Evolutionary conservation across 495 filamentous ascomycete species (phyloP).

Genomic region (Pseudomonodictys pantanalensis): DNA sequence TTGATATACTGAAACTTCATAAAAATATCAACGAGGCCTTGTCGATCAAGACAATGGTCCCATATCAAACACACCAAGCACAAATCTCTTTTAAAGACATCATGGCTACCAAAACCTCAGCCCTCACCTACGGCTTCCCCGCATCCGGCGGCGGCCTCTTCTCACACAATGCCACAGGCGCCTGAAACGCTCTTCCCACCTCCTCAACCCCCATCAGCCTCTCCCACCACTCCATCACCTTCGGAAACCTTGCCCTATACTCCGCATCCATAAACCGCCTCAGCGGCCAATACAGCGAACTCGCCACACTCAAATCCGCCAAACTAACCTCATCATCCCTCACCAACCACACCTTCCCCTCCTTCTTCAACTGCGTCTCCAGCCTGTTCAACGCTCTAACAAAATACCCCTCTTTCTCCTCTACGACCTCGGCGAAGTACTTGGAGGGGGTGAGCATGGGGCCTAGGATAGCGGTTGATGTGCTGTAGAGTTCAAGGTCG

Average conservation of each 20-base stretch:
- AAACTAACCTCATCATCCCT: constrained; percentile 47
- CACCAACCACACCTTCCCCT: constrained; percentile 48
- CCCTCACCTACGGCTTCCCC: no score
- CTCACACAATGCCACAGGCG: constrained; percentile 45
- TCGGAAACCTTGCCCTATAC: constrained; percentile 49
- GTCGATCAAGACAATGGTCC: no score
- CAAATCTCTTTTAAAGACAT: no score
- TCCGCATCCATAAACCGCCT: constrained; percentile 50
- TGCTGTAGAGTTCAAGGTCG: constrained; percentile 46
- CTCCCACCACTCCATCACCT: constrained; percentile 47
- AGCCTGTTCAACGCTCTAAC: constrained; percentile 44
- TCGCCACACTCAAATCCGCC: constrained; percentile 53
- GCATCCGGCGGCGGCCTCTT: constrained; percentile 30
- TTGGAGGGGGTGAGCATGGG: constrained; percentile 37
- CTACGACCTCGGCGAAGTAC: constrained; percentile 44
- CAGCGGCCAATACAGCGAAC: constrained; percentile 43
- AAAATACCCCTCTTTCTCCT: constrained; percentile 29
- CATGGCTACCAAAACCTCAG: no score
- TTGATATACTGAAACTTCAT: no score
- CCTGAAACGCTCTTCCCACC: constrained; percentile 52
- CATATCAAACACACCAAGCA: no score
- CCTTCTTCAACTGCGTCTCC: constrained; percentile 41
- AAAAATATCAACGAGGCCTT: no score
- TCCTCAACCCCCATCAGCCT: constrained; percentile 46
- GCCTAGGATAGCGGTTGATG: constrained; percentile 39